Base-by-base conservation (phyloP, 805 yeast genomes). In the Cyberlindnera misumaiensis region DNA sequence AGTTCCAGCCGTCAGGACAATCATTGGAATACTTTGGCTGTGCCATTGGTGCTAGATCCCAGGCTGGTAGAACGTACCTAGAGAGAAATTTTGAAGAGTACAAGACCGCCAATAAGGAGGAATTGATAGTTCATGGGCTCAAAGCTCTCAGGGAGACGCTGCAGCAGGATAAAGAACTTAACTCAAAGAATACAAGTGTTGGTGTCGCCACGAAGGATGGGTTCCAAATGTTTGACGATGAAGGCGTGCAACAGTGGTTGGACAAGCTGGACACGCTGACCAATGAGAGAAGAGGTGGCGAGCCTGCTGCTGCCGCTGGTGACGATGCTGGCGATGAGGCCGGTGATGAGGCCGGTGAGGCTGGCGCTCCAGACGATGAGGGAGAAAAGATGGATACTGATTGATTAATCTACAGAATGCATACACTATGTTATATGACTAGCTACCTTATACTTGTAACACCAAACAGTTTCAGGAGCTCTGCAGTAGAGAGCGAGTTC, bases 11-110 rank as follows among this genome's bases (percentile, higher is more conserved):
- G 13, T 82, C 95, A 8, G 99, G 99, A 2, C 80, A 90, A 18
- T 93, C 83, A 16, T 69, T 88, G 53, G 97, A 93, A 62, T 84
- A 89, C 58, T 77, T 74, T 51, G 97, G 96, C 27, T 80, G 96
- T 11, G 95, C 98, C 28, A 87, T 93, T 55, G 99, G 99, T 34
- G 97, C 99, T 9, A 77, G 99, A 58, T 90, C 97, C 3, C 99
- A 93, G 65, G 97, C 97, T 36, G 97, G 96, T 12, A 79, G 95
- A 67, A 93, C 99, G 3, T 93, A 87, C 52, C 67, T 93, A 58
- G 99, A 93, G 64, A 80, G 96, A 58, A 81, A 82, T 49, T 71
- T 80, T 56, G 87, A 84, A 28, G 67, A 69, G 24, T 84, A 86
- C 49, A 71, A 73, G 39, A 66, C 78, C 7, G 66, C 74, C 11